Percentiles rank a stretch among this genome's conserved stretches.
Conservation (phyloP, 2,329 filamentous ascomycete species). For the Dissoconium aciculare region DNA sequence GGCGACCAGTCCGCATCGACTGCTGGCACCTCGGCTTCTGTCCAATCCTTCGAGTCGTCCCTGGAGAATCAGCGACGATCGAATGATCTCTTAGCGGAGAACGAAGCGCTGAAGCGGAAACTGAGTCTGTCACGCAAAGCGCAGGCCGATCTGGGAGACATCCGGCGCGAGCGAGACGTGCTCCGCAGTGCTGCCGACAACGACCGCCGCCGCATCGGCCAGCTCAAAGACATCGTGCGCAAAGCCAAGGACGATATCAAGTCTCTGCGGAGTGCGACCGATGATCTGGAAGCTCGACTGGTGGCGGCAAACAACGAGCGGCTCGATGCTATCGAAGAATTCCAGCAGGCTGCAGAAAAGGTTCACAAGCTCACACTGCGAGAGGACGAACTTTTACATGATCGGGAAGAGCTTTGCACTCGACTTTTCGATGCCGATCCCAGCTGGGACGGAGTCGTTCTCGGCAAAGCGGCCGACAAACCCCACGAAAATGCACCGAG, state of each 20-base stretch:
- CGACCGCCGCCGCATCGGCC: constrained; percentile 25
- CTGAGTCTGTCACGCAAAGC: constrained; percentile 22
- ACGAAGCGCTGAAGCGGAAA: constrained; percentile 27
- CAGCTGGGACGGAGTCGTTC: constrained; percentile 4
- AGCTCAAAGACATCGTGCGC: constrained; percentile 27
- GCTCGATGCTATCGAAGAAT: constrained; percentile 24
- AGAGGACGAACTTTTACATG: constrained; percentile 17
- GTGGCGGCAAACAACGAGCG: constrained; percentile 28
- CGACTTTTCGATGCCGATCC: constrained; percentile 3
- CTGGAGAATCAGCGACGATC: constrained; percentile 19
- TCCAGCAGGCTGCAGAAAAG: constrained; percentile 23
- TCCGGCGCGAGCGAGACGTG: constrained; percentile 26
- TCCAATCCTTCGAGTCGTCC: constrained; percentile 13
- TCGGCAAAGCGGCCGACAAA: constrained; percentile 1
- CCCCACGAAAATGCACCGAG: background rate
- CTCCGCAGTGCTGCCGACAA: constrained; percentile 25
- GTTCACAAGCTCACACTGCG: constrained; percentile 20
- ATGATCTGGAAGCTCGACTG: constrained; percentile 27
- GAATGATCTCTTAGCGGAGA: constrained; percentile 14
- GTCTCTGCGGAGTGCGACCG: constrained; percentile 25
- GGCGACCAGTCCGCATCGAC: too few species aligned
- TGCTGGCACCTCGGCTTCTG: constrained; percentile 10
- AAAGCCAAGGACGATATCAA: constrained; percentile 25
- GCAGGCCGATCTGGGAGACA: constrained; percentile 22
- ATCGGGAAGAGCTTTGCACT: constrained; percentile 7